These are phyloP conservation scores for Heterobasidion irregulare DNA, from an alignment of 1,284 basidiomycete genomes.

Conservation along the genomic window DNA sequence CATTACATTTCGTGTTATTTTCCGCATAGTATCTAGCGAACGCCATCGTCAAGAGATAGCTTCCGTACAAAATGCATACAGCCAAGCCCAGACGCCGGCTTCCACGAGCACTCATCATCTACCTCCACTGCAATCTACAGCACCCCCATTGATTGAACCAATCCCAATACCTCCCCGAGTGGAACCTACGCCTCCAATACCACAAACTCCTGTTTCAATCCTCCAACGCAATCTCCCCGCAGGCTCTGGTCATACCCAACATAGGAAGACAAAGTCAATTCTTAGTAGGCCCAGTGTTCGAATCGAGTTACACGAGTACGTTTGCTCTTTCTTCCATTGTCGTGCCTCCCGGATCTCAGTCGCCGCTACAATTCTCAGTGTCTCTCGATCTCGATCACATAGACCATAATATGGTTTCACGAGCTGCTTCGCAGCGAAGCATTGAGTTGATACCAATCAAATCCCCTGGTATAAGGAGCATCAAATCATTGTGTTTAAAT, in stretches of 20 bases:
- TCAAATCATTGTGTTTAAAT: too few species aligned
- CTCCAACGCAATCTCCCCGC: conserved; percentile 2
- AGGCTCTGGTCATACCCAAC: conserved; percentile 11
- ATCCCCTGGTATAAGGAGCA: too few species aligned
- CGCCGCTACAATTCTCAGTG: neutral
- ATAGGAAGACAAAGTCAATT: conserved; percentile 8
- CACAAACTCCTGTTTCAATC: neutral
- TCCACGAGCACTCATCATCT: neutral
- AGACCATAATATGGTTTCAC: neutral
- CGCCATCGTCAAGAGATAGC: conserved; percentile 11
- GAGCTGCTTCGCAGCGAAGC: neutral
- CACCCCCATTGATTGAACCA: neutral
- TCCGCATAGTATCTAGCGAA: conserved; percentile 8
- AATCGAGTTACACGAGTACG: conserved; percentile 13
- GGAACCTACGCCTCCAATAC: neutral
- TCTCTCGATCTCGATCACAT: neutral
- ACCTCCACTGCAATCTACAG: conserved; percentile 1
- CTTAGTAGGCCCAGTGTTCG: conserved; percentile 14
- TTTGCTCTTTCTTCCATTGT: neutral
- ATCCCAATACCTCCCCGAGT: neutral
- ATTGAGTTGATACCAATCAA: too few species aligned
- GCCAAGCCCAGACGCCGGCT: conserved; percentile 8
- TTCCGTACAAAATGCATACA: conserved; percentile 7
- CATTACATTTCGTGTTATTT: neutral
- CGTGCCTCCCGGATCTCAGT: neutral